Evolutionary conservation across 768 basidiomycete species (phyloP), one percentile per base, ranked within the genome.

Genomic region (Suillus ampliporus): DNA sequence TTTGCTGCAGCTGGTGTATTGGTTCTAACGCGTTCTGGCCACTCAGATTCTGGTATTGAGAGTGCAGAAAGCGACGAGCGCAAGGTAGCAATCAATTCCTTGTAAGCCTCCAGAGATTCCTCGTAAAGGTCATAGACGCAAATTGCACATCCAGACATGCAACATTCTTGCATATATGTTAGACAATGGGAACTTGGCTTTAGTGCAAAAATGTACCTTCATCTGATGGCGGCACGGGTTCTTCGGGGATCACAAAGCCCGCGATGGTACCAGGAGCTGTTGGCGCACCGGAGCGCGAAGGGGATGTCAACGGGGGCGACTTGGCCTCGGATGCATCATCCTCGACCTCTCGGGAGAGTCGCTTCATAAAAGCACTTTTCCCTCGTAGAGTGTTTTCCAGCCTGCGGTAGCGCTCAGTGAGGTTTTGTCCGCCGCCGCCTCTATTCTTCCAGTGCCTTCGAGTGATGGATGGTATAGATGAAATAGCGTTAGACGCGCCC

Each of bases 111-210:
- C 2, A 92, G 73, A 1, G 89, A 84, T 53, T 94, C 92, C 64
- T 91, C 87, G 76, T 95, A 94, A 28, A 95, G 74, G 68, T 94
- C 93, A 76, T 96, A 92, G 9, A 96, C 90, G 73, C 95, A 96
- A n/a, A 95, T 76, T 0, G 94, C 91, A 70, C 95, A 97, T 35
- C 92, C 92, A 3, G 93, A 94, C 94, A 96, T 96, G 79, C 94
- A 97, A 74, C 94, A 95, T 75, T 95, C 94, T 95, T 66, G 11
- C 15, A 58, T 19, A 46, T 44, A 23, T 43, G 43, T 43, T 48
- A 58, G 37, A 35, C 48, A 26, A n/a, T 40, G 19, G 61, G 26
- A 57, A 34, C 5, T 43, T 21, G 3, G n/a, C 9, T 34, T 15
- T 31, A 56, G 47, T 26, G 37, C 11, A 63, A 5, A 5, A 2